Evolutionary conservation across 768 basidiomycete species (phyloP), one percentile per base, ranked within the genome.

Genomic region (Leccinum variicolor): DNA sequence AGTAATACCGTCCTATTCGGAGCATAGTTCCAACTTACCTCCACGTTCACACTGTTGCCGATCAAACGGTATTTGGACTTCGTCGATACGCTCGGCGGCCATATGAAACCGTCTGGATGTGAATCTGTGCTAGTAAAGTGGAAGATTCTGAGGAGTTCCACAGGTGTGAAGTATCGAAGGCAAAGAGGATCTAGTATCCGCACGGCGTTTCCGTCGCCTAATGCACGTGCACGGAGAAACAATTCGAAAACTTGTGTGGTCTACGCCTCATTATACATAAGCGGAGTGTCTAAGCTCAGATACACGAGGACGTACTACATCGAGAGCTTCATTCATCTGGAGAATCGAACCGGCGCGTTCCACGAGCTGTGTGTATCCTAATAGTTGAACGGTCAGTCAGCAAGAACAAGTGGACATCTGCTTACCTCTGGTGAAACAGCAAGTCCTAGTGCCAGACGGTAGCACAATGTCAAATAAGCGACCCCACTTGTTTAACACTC

Each of bases 41-140:
- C 75, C 7, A 92, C 88, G 69, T 92, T 92, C 8, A 92, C 84
- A 56, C 90, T 91, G 69, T 92, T 93, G 17, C 91, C 91, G 54
- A 92, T 86, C 28, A 92, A 74, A 49, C 83, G 80, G 62, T 92
- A 92, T 66, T 84, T 86, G 10, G 86, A 83, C 70, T 89, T 91
- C 1, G 66, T 79, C 3, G 87, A 84, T 10, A 89, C 71, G 2
- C 68, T 68, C 7, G 69, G 62, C 4, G 90, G 89, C 89, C 90
- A 93, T n/a, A 69, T 55, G 63, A 91, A 88, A 10, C 29, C 41
- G 43, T 17, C 50, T 7, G 26, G 45, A 52, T 17, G 9, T 25
- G 33, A 6, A 52, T 59, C 53, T 19, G 34, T 13, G 23, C 69
- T 62, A 2, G 72, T 75, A 59, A 92, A 87, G 54, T 79, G 76